These are phyloP conservation scores for Aurantiochytrium sp. DNA, from an alignment of 108 stramenopile species.

Conservation along the genomic window DNA sequence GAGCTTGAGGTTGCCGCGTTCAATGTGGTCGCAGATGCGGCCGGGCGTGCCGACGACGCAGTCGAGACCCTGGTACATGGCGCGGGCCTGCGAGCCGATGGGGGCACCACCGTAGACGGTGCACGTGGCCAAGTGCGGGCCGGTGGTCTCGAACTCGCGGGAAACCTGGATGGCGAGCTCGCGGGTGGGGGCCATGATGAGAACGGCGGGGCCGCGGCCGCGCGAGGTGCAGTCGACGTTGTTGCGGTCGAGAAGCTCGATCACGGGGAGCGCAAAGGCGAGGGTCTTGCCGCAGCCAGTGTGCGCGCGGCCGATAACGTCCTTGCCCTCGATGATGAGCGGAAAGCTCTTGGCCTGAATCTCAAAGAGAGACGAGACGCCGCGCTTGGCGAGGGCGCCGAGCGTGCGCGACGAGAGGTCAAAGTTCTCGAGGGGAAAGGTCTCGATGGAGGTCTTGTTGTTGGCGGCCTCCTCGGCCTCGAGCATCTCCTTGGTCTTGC, in stretches of 20 bases:
- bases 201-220: constrained; percentile 75
- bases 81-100: constrained; percentile 77
- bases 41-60: constrained; percentile 97
- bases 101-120: constrained; percentile 95
- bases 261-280: constrained; percentile 90
- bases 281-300: constrained; percentile 99
- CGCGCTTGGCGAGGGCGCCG: constrained; percentile 33
- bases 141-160: constrained; percentile 63
- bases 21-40: constrained; percentile 88
- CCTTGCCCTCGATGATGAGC: constrained; percentile 73
- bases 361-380: constrained; percentile 41
- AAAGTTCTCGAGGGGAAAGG: constrained; percentile 13
- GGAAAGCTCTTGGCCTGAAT: constrained; percentile 76
- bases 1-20: constrained; percentile 81
- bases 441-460: background rate
- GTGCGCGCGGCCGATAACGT: constrained; percentile 89
- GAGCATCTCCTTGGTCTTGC: background rate
- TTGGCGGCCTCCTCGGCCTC: background rate
- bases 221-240: constrained; percentile 27
- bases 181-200: constrained; percentile 92
- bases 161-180: constrained; percentile 98
- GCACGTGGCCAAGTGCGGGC: constrained; percentile 63
- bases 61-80: constrained; percentile 77
- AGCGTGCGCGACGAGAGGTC: constrained; percentile 34
- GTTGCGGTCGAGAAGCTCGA: constrained; percentile 49